phyloP scores from a whole-genome alignment of 352 stramenopile genomes.

The Sclerospora graminicola region DNA sequence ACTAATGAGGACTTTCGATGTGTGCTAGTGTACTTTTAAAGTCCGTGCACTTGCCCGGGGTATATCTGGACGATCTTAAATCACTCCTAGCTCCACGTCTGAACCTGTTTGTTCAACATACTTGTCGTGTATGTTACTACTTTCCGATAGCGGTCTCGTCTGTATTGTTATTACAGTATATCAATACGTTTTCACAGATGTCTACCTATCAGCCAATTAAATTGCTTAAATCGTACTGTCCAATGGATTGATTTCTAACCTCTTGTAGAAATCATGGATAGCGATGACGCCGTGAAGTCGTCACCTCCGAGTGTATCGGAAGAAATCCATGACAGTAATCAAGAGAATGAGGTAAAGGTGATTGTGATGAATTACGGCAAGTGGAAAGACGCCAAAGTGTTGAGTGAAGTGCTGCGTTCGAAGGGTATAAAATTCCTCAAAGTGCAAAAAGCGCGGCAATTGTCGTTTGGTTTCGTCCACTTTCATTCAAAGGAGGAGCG shows the following conservation, averaged over 20 bases:
- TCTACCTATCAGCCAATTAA: conserved; percentile 2
- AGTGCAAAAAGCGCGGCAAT: conserved; percentile 67
- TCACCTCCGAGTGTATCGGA: not conserved
- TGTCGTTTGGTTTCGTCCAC: conserved; percentile 74
- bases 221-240: not conserved
- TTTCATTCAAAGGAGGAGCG: conserved; percentile 50
- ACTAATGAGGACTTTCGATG: too few species aligned
- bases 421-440: conserved; percentile 50
- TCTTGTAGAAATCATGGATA: too few species aligned
- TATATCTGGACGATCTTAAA: too few species aligned
- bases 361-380: conserved; percentile 86
- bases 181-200: too few species aligned
- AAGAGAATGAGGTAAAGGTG: conserved; percentile 61
- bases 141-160: too few species aligned
- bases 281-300: not conserved
- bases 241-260: too few species aligned
- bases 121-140: too few species aligned
- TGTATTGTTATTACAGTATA: too few species aligned
- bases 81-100: too few species aligned
- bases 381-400: conserved; percentile 65
- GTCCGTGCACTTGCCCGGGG: too few species aligned
- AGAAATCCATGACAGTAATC: conserved; percentile 1
- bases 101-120: too few species aligned
- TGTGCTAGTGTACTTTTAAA: too few species aligned
- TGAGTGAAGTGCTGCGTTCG: conserved; percentile 42